Percentiles rank a stretch among this genome's conserved stretches.
Conservation (phyloP, 208 protist genomes). For the Leishmania mexicana region DNA sequence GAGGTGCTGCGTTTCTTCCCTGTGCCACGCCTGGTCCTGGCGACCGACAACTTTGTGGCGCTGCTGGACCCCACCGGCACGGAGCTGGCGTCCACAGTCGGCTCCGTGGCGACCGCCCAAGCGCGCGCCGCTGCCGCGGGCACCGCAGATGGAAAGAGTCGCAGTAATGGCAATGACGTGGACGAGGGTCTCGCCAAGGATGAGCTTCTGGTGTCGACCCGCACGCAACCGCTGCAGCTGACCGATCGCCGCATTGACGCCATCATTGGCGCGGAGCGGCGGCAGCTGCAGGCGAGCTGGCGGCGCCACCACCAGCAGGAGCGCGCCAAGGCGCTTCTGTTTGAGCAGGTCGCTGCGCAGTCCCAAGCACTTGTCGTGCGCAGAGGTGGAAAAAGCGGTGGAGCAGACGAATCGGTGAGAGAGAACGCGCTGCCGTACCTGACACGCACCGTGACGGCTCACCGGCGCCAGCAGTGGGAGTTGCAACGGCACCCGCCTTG, state of each 20-base stretch:
- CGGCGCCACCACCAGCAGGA: slow-evolving; percentile 29
- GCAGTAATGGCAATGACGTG: background rate
- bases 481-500: slow-evolving; percentile 41
- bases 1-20: slow-evolving; percentile 37
- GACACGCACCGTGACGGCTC: slow-evolving; percentile 30
- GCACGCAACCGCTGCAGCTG: slow-evolving; percentile 5
- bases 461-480: slow-evolving; percentile 42
- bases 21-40: slow-evolving; percentile 69
- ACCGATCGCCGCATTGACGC: slow-evolving; percentile 12
- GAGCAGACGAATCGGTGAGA: background rate
- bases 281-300: slow-evolving; percentile 10
- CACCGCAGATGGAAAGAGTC: background rate
- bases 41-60: slow-evolving; percentile 55
- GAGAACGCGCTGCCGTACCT: slow-evolving; percentile 17
- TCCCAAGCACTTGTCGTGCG: background rate
- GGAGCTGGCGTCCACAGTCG: slow-evolving; percentile 27
- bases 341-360: slow-evolving; percentile 30
- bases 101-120: background rate
- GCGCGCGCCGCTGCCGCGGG: background rate
- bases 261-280: slow-evolving; percentile 18
- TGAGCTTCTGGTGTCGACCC: background rate
- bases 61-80: slow-evolving; percentile 52
- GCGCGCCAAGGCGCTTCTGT: slow-evolving; percentile 26
- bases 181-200: background rate
- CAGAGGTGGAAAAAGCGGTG: background rate